A percentile compares a stretch with the other conserved stretches of the same genome.
These are phyloP conservation scores for Umbelopsis isabellina DNA, from an alignment of 192 early-diverging fungal species.

Conservation along the genomic window DNA sequence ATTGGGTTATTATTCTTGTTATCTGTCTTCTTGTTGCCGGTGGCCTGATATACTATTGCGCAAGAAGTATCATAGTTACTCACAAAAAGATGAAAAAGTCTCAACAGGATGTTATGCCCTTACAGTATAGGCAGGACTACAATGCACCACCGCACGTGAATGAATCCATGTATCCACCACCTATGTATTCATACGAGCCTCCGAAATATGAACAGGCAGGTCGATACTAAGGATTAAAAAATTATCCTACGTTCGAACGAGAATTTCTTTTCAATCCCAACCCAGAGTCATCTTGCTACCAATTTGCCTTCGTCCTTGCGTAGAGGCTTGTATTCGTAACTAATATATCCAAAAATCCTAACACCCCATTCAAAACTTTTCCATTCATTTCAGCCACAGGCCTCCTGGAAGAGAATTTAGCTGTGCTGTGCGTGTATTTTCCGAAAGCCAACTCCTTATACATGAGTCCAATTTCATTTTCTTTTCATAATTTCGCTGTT, in stretches of 20 bases:
- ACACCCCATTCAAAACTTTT: too few relatives aligned
- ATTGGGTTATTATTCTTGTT: constrained; percentile 33
- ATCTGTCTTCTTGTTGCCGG: constrained; percentile 24
- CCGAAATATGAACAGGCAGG: constrained; percentile 4
- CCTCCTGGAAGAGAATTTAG: too few relatives aligned
- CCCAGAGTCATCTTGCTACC: too few relatives aligned
- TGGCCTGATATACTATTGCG: constrained; percentile 29
- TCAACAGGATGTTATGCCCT: constrained; percentile 27
- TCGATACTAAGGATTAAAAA: background rate
- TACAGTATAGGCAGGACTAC: constrained; percentile 13
- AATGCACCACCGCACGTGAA: constrained; percentile 9
- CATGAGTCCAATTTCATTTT: background rate
- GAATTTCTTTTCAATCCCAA: background rate
- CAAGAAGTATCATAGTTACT: constrained; percentile 28
- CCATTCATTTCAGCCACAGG: too few relatives aligned
- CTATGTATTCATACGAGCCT: constrained; percentile 21
- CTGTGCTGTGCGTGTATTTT: too few relatives aligned
- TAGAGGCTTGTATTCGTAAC: too few relatives aligned
- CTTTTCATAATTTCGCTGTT: constrained; percentile 1
- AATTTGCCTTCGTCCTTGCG: too few relatives aligned
- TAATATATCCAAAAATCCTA: too few relatives aligned
- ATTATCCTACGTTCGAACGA: background rate
- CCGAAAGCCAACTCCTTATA: too few relatives aligned
- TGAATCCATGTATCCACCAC: constrained; percentile 5
- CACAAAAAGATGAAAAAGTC: constrained; percentile 26